Percentiles rank a stretch among this genome's conserved stretches.
Evolutionary conservation across 441 rosid genomes (phyloP).

Genomic region (Populus hybrid): DNA sequence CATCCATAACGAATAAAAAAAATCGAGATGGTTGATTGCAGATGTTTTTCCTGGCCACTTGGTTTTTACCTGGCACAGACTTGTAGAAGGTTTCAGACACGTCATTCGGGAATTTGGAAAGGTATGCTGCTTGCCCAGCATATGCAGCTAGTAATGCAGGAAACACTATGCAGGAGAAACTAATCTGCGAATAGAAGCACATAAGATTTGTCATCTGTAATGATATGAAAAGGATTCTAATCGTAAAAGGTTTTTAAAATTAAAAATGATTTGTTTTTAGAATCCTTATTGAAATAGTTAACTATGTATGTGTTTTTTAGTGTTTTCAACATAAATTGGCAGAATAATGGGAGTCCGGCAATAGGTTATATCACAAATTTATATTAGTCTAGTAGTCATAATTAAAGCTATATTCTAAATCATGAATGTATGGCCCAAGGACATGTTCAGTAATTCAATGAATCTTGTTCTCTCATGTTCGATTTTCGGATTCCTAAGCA

Average conservation of each 20-base stretch:
- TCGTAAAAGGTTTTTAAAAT: too few species aligned
- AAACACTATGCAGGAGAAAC: constrained; percentile 53
- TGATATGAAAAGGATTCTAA: neutral
- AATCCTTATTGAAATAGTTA: too few species aligned
- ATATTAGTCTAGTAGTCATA: too few species aligned
- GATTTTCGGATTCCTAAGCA: too few species aligned
- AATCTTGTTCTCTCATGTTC: too few species aligned
- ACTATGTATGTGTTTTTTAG: too few species aligned
- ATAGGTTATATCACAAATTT: too few species aligned
- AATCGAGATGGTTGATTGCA: neutral
- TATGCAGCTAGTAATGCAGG: constrained; percentile 58
- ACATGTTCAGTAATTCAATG: too few species aligned
- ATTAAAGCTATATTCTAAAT: too few species aligned
- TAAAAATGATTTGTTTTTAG: too few species aligned
- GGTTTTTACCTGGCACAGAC: constrained; percentile 51
- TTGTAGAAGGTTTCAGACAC: constrained; percentile 63
- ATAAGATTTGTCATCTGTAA: neutral
- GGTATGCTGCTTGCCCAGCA: constrained; percentile 76
- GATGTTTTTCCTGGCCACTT: neutral
- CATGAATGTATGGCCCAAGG: too few species aligned
- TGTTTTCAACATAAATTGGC: neutral
- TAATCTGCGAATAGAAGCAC: constrained; percentile 38
- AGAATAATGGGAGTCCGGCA: neutral
- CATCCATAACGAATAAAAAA: neutral
- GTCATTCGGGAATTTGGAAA: constrained; percentile 39